These are phyloP conservation scores for Excoecaria cochinchinensis DNA, from an alignment of 345 rosid species.

Conservation along the genomic window DNA sequence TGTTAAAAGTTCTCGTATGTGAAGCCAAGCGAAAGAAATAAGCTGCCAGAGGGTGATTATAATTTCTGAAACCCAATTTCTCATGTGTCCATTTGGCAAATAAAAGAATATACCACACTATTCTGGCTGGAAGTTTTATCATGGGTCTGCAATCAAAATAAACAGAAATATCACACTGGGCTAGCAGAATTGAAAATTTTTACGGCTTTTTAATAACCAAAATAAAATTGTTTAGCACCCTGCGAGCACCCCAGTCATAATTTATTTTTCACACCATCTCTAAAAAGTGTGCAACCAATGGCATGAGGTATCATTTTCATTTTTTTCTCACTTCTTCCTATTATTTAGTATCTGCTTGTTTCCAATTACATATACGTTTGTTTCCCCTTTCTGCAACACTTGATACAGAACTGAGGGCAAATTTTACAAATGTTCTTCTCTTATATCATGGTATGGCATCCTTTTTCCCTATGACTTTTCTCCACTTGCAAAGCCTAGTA, in stretches of 20 bases:
- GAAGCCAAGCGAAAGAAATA: conserved; percentile 59
- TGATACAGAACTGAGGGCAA: background rate
- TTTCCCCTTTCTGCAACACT: no score
- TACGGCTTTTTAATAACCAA: background rate
- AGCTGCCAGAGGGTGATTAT: conserved; percentile 44
- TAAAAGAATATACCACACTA: conserved; percentile 42
- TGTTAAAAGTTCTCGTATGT: conserved; percentile 71
- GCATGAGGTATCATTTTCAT: background rate
- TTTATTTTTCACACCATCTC: background rate
- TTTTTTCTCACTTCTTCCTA: background rate
- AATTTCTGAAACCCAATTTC: conserved; percentile 39
- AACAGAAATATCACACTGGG: conserved; percentile 19
- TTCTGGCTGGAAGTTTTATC: conserved; percentile 57
- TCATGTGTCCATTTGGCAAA: conserved; percentile 53
- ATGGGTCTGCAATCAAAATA: conserved; percentile 63
- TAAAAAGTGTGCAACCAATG: background rate
- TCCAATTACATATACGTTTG: background rate
- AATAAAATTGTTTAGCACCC: background rate
- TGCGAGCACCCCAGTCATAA: background rate
- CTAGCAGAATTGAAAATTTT: conserved; percentile 5
- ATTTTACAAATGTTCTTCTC: background rate
- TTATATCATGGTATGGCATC: background rate
- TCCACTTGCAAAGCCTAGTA: background rate
- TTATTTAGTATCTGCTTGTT: background rate
- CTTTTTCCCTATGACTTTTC: background rate